These are phyloP conservation scores for Corniculantispora saksenae DNA, from an alignment of 2,329 filamentous ascomycete genomes.

Conservation along the genomic window DNA sequence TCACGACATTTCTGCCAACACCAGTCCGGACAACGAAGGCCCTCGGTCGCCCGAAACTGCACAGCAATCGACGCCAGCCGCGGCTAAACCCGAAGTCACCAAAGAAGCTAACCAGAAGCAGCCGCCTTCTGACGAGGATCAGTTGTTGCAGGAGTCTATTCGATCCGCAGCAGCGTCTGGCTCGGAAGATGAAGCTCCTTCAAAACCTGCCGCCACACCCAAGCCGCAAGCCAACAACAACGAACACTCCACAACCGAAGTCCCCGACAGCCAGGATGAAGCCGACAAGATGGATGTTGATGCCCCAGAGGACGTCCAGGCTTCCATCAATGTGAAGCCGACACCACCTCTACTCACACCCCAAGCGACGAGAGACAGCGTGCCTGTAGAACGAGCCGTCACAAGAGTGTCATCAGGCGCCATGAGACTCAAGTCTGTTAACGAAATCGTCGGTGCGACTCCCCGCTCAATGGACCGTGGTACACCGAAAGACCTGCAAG, in stretches of 20 bases:
- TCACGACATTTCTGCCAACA: constrained; percentile 69
- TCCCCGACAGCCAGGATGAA: constrained; percentile 39
- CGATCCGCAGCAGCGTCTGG: constrained; percentile 29
- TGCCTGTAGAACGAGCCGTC: constrained; percentile 54
- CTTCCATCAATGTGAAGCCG: not conserved
- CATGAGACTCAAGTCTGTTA: constrained; percentile 71
- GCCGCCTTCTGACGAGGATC: constrained; percentile 42
- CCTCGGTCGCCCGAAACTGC: constrained; percentile 51
- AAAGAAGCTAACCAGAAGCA: constrained; percentile 35
- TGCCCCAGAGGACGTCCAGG: constrained; percentile 23
- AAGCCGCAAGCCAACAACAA: not conserved
- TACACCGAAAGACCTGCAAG: constrained; percentile 31
- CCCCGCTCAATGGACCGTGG: constrained; percentile 37
- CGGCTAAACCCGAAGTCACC: constrained; percentile 32
- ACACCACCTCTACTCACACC: constrained; percentile 20
- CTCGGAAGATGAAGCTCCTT: constrained; percentile 15
- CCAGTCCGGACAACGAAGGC: constrained; percentile 71
- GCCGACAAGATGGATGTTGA: constrained; percentile 39
- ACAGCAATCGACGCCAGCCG: constrained; percentile 39
- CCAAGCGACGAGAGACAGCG: constrained; percentile 22
- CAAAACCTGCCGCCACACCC: not conserved
- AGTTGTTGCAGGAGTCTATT: constrained; percentile 46
- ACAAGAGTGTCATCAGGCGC: constrained; percentile 70
- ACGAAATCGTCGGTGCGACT: constrained; percentile 67
- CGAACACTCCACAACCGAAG: constrained; percentile 25